These are phyloP conservation scores for Xylaria sp. DNA, from an alignment of 2,329 filamentous ascomycete genomes.

Conservation along the genomic window DNA sequence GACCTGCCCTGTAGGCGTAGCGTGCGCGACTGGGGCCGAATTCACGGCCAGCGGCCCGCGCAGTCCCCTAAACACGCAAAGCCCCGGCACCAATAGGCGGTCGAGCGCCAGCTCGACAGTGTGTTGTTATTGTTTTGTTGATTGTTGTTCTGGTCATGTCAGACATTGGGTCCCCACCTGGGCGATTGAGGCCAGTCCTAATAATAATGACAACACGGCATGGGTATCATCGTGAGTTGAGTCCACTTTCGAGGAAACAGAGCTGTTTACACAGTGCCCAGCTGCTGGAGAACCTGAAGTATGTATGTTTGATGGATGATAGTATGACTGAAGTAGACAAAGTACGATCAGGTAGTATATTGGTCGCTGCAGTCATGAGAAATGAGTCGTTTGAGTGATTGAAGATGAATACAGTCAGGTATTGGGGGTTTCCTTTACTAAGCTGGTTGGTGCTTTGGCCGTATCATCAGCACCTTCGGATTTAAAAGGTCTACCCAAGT, in stretches of 20 bases:
- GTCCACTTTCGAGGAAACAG: conserved; percentile 21
- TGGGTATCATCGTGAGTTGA: conserved; percentile 29
- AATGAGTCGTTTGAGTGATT: no score
- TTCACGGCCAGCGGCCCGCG: conserved; percentile 31
- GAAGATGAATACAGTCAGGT: no score
- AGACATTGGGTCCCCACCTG: conserved; percentile 37
- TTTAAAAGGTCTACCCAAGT: no score
- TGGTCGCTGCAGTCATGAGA: no score
- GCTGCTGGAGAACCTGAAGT: conserved; percentile 21
- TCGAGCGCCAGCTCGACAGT: conserved; percentile 14
- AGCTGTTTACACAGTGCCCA: conserved; percentile 28
- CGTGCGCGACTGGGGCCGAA: conserved; percentile 38
- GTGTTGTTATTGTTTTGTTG: conserved; percentile 42
- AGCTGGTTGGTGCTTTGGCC: conserved; percentile 14
- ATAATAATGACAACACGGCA: conserved; percentile 32
- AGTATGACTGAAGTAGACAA: not conserved
- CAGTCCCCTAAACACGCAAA: conserved; percentile 23
- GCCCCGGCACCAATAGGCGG: conserved; percentile 27
- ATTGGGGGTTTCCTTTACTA: no score
- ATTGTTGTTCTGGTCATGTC: conserved; percentile 42
- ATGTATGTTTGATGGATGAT: not conserved
- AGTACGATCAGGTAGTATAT: no score
- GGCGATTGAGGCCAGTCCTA: conserved; percentile 30
- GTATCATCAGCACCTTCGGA: no score
- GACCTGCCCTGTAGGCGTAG: conserved; percentile 26